Conservation (phyloP, 2,329 filamentous ascomycete species). For the Colletotrichum trifolii region DNA sequence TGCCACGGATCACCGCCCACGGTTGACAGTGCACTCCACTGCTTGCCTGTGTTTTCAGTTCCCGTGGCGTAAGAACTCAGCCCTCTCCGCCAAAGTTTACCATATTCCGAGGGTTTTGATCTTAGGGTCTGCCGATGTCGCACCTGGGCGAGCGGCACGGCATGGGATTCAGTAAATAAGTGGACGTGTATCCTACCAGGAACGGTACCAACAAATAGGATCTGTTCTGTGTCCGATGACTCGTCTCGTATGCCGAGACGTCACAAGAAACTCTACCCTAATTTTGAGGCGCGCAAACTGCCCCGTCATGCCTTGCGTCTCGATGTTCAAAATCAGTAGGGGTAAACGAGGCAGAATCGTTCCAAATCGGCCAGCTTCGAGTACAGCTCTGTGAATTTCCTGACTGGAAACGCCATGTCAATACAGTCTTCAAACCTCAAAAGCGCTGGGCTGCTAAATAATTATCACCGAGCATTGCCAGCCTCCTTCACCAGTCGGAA, state of each 20-base stretch:
- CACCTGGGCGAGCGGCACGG: conserved; percentile 2
- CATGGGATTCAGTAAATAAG: not conserved
- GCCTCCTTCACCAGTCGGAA: not conserved
- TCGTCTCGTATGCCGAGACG: conserved; percentile 20
- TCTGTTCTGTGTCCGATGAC: conserved; percentile 27
- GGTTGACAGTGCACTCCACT: conserved; percentile 21
- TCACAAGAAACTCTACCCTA: not conserved
- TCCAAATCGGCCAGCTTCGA: not conserved
- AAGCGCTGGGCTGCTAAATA: not conserved
- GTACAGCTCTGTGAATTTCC: no score
- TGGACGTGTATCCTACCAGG: not conserved
- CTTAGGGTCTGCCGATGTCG: conserved; percentile 32
- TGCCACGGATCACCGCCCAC: conserved; percentile 17
- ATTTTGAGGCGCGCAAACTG: no score
- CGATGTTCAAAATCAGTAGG: no score
- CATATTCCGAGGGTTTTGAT: conserved; percentile 18
- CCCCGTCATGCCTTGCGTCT: no score
- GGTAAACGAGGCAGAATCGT: no score
- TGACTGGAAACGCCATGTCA: no score
- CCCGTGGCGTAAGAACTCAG: conserved; percentile 25
- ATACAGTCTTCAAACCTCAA: not conserved
- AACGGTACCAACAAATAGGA: conserved; percentile 16
- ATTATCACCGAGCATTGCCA: not conserved
- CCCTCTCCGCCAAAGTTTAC: conserved; percentile 16
- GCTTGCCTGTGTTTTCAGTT: conserved; percentile 3